Conservation (phyloP, 371 early-diverging fungal species). For the Mortierella sp. region DNA sequence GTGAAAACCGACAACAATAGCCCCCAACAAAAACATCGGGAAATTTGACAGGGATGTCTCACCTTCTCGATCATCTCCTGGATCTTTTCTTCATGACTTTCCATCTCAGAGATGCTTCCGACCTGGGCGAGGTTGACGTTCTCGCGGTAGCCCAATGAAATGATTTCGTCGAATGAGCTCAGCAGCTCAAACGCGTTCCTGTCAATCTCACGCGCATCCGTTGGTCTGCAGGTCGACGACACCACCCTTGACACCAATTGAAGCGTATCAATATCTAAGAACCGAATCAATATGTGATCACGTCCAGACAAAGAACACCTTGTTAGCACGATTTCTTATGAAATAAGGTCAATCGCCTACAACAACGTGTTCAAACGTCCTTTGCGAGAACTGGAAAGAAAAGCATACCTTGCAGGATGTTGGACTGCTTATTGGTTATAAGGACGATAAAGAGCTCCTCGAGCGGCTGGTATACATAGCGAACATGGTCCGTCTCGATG, state of each 20-base stretch:
- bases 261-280: slow-evolving; percentile 85
- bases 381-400: slow-evolving; percentile 57
- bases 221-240: slow-evolving; percentile 91
- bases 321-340: too few relatives aligned
- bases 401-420: slow-evolving; percentile 88
- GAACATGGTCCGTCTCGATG: slow-evolving; percentile 95
- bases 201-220: slow-evolving; percentile 77
- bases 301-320: too few relatives aligned
- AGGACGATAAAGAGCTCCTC: slow-evolving; percentile 88
- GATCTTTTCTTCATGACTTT: slow-evolving; percentile 95
- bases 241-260: slow-evolving; percentile 95
- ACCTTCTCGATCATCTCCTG: slow-evolving; percentile 95
- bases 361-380: too few relatives aligned
- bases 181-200: slow-evolving; percentile 88
- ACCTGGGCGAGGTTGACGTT: slow-evolving; percentile 89
- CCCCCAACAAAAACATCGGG: background rate
- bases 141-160: slow-evolving; percentile 84
- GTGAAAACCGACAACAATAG: background rate
- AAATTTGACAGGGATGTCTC: slow-evolving; percentile 61
- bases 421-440: slow-evolving; percentile 71
- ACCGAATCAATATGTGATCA: slow-evolving; percentile 28
- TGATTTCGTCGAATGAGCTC: slow-evolving; percentile 96
- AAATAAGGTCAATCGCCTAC: too few relatives aligned
- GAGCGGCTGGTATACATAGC: slow-evolving; percentile 97
- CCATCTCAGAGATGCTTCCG: slow-evolving; percentile 95